Conservation (phyloP, 2,329 filamentous ascomycete species). For the Alternaria brassicae region DNA sequence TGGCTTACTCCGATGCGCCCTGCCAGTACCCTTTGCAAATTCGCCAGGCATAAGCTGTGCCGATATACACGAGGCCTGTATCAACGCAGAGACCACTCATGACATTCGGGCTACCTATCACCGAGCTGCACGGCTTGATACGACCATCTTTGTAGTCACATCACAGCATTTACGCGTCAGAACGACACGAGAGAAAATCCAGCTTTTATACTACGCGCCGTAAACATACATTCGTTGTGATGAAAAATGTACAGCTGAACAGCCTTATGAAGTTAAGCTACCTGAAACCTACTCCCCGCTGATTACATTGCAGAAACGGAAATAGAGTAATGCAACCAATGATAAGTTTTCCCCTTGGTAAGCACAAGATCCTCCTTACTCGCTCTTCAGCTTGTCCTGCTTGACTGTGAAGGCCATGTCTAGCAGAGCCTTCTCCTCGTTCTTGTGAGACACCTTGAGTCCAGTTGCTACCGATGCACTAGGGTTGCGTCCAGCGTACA, state of each 20-base stretch:
- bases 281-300: neutral
- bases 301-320: conserved; percentile 9
- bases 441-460: conserved; percentile 83
- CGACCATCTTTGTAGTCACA: neutral
- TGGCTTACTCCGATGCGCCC: neutral
- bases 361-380: conserved; percentile 50
- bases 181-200: conserved; percentile 14
- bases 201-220: conserved; percentile 38
- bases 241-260: conserved; percentile 36
- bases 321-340: conserved; percentile 28
- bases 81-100: neutral
- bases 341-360: neutral
- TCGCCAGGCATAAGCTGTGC: neutral
- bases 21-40: neutral
- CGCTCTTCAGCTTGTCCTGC: conserved; percentile 72
- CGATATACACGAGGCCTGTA: neutral
- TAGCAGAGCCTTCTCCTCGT: conserved; percentile 89
- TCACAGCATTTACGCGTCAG: neutral
- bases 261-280: conserved; percentile 16
- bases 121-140: conserved; percentile 8
- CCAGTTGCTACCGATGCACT: conserved; percentile 94
- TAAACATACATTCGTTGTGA: conserved; percentile 41
- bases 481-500: conserved; percentile 94
- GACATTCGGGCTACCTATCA: conserved; percentile 17
- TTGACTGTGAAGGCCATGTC: conserved; percentile 68